These are phyloP conservation scores for Podila epicladia DNA, from an alignment of 192 early-diverging fungal species.

Conservation along the genomic window DNA sequence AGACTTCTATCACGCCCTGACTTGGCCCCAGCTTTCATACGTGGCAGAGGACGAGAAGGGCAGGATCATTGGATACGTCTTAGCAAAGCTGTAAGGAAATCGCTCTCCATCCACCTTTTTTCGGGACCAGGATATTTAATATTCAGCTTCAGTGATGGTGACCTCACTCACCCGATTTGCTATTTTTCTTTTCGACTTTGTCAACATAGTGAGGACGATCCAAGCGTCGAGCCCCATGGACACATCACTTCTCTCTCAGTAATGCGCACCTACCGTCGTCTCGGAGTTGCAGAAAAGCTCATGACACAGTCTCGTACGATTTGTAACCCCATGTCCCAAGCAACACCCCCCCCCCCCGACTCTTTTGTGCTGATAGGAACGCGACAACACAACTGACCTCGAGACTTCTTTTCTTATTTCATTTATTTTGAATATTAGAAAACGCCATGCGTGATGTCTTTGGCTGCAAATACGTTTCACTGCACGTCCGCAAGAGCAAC, in stretches of 20 bases:
- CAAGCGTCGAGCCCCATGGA: conserved; percentile 77
- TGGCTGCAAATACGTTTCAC: conserved; percentile 85
- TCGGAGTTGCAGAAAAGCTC: conserved; percentile 97
- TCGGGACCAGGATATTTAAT: not conserved
- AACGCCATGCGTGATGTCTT: conserved; percentile 90
- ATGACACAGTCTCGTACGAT: conserved; percentile 91
- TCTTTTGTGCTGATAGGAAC: not conserved
- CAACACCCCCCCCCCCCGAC: not conserved
- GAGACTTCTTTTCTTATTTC: not conserved
- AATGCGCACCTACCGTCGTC: conserved; percentile 93
- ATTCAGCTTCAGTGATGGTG: too few species aligned
- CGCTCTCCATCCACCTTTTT: not conserved
- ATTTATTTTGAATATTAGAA: conserved; percentile 14
- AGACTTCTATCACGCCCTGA: conserved; percentile 83
- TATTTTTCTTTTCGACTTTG: conserved; percentile 5
- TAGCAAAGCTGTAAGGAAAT: conserved; percentile 89
- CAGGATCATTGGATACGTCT: conserved; percentile 95
- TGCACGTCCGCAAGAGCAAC: conserved; percentile 96
- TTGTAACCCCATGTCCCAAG: not conserved
- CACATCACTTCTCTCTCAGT: conserved; percentile 98
- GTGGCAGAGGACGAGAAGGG: conserved; percentile 95
- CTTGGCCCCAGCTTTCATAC: conserved; percentile 93
- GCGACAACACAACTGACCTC: not conserved
- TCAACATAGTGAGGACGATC: conserved; percentile 86
- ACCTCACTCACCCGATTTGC: not conserved